These are phyloP conservation scores for Cruciata laevipes DNA, from an alignment of 257 asterid species.

Conservation along the genomic window DNA sequence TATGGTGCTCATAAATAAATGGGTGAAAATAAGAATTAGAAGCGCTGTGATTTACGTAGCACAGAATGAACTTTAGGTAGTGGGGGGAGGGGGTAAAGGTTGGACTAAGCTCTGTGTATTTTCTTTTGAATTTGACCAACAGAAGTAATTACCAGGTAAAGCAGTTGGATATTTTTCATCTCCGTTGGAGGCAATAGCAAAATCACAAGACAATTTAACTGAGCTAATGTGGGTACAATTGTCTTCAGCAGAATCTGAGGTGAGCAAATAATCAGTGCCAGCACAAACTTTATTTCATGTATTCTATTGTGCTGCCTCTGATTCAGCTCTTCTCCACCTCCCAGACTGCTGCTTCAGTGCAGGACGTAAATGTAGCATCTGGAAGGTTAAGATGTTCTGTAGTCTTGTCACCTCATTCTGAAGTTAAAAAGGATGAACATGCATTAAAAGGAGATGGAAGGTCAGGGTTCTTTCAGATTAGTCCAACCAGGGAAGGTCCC, in stretches of 20 bases:
- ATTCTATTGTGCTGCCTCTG: not conserved
- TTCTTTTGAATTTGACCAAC: constrained; percentile 1
- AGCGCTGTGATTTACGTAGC: not conserved
- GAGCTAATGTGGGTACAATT: constrained; percentile 66
- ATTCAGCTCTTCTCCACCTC: constrained; percentile 17
- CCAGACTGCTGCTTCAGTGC: constrained; percentile 39
- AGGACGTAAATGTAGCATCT: constrained; percentile 11
- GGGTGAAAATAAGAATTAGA: not conserved
- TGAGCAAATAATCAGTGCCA: constrained; percentile 25
- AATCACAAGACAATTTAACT: constrained; percentile 30
- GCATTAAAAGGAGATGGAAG: constrained; percentile 30
- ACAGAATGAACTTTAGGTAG: not conserved
- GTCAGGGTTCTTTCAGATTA: constrained; percentile 70
- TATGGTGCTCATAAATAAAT: not conserved
- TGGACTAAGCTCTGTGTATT: not conserved
- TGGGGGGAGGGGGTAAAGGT: too few species aligned
- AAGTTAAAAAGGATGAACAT: constrained; percentile 32
- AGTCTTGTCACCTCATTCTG: constrained; percentile 41
- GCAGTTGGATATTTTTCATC: constrained; percentile 58
- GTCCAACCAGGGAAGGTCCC: constrained; percentile 82
- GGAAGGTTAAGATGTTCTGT: constrained; percentile 74
- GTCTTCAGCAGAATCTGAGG: constrained; percentile 54
- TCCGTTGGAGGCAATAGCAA: constrained; percentile 48
- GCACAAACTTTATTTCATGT: constrained; percentile 6
- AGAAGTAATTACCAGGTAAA: constrained; percentile 46